These are phyloP conservation scores for Yarrowia deformans DNA, from an alignment of 805 yeast species.

Conservation along the genomic window DNA sequence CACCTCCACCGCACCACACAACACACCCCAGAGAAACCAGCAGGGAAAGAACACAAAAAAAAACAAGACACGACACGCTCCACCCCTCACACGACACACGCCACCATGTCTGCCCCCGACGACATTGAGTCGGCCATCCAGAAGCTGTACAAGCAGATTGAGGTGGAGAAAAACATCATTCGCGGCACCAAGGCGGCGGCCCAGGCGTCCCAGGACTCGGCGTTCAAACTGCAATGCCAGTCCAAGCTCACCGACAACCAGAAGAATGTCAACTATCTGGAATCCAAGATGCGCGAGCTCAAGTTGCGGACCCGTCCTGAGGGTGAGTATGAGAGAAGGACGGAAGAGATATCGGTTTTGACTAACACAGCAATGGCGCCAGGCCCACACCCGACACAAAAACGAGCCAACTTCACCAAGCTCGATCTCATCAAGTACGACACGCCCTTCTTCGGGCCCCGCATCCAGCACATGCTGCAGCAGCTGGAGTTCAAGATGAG, in stretches of 20 bases:
- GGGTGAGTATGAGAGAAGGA: neutral
- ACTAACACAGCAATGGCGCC: slow-evolving; percentile 20
- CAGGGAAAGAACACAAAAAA: too few species aligned
- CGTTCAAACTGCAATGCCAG: slow-evolving; percentile 89
- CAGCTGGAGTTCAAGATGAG: slow-evolving; percentile 92
- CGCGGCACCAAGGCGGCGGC: slow-evolving; percentile 85
- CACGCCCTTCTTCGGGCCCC: slow-evolving; percentile 92
- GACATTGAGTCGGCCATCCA: slow-evolving; percentile 51
- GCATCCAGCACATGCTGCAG: slow-evolving; percentile 94
- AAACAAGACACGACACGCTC: too few species aligned
- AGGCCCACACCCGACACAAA: slow-evolving; percentile 38
- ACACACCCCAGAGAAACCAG: too few species aligned
- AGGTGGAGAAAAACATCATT: slow-evolving; percentile 85
- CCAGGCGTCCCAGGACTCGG: slow-evolving; percentile 76
- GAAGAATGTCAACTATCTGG: slow-evolving; percentile 86
- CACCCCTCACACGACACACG: neutral
- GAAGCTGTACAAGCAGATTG: slow-evolving; percentile 85
- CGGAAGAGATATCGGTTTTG: too few species aligned
- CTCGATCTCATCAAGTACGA: slow-evolving; percentile 86
- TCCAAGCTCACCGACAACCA: slow-evolving; percentile 90
- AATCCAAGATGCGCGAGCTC: slow-evolving; percentile 74
- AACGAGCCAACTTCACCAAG: slow-evolving; percentile 48
- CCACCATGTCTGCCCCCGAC: slow-evolving; percentile 36
- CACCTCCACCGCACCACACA: slow-evolving; percentile 23
- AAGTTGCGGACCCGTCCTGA: slow-evolving; percentile 47